These are phyloP conservation scores for Aspergillus olivimuriae DNA, from an alignment of 495 filamentous ascomycete species.

Conservation along the genomic window DNA sequence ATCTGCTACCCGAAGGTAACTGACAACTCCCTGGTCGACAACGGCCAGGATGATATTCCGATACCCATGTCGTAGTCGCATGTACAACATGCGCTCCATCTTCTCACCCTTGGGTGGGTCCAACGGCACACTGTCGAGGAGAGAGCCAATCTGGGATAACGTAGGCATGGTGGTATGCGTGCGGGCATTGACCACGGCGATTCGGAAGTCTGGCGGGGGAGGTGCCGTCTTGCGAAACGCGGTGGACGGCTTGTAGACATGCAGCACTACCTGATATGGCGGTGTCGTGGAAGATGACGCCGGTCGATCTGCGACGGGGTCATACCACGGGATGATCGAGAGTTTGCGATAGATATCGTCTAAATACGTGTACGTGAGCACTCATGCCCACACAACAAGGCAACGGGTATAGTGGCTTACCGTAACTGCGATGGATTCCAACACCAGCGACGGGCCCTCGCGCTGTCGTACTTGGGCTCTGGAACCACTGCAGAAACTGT, in stretches of 20 bases:
- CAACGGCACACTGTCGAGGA: constrained; percentile 64
- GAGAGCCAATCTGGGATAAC: constrained; percentile 56
- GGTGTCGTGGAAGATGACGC: constrained; percentile 42
- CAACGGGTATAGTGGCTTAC: no score
- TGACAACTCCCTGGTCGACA: constrained; percentile 83
- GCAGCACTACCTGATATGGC: constrained; percentile 51
- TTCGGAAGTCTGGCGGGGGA: constrained; percentile 70
- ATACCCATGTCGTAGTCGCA: constrained; percentile 75
- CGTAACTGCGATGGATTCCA: constrained; percentile 75
- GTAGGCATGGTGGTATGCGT: constrained; percentile 60
- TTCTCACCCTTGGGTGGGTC: constrained; percentile 50
- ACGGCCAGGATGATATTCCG: constrained; percentile 80
- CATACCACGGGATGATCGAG: constrained; percentile 66
- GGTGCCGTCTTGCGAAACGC: constrained; percentile 70
- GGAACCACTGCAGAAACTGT: constrained; percentile 30
- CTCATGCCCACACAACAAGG: neutral
- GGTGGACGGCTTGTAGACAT: constrained; percentile 73
- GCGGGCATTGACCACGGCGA: constrained; percentile 74
- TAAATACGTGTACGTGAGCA: constrained; percentile 10
- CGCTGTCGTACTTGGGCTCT: constrained; percentile 22
- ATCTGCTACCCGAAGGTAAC: constrained; percentile 75
- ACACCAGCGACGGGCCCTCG: constrained; percentile 66
- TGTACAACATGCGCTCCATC: constrained; percentile 49
- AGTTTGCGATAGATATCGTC: constrained; percentile 70
- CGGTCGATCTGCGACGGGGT: constrained; percentile 33